These are phyloP conservation scores for Inga oerstediana DNA, from an alignment of 306 rosid genomes.

Conservation along the genomic window DNA sequence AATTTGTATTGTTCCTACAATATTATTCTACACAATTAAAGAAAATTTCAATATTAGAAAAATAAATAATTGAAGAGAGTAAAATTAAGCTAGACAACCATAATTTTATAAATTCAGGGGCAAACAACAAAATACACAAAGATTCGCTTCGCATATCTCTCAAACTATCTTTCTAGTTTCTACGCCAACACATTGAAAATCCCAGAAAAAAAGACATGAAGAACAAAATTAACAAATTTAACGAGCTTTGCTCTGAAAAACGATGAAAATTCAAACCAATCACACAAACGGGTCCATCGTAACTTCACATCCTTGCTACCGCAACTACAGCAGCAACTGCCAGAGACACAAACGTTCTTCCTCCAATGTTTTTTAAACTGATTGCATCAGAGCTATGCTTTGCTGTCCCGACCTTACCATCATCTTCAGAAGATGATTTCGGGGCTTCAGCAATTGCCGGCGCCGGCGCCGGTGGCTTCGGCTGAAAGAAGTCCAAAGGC, in stretches of 20 bases:
- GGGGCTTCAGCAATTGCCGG: slow-evolving; percentile 21
- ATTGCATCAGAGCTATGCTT: slow-evolving; percentile 5
- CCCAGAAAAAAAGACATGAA: too few relatives aligned
- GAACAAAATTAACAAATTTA: background rate
- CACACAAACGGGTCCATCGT: background rate
- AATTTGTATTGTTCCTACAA: background rate
- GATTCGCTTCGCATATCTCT: background rate
- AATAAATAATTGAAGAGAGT: background rate
- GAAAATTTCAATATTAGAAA: background rate
- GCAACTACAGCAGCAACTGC: background rate
- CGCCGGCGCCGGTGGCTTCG: slow-evolving; percentile 35
- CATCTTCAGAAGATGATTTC: background rate
- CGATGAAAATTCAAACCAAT: background rate
- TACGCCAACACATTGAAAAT: background rate
- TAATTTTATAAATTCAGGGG: background rate
- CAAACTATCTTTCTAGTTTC: background rate
- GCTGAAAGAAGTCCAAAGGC: slow-evolving; percentile 42
- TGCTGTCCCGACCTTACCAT: slow-evolving; percentile 7
- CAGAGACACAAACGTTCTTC: background rate
- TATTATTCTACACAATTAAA: background rate
- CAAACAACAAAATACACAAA: background rate
- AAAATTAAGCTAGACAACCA: background rate
- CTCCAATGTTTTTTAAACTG: background rate
- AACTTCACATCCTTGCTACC: background rate
- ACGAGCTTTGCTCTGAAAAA: background rate